These are phyloP conservation scores for Morella rubra DNA, from an alignment of 306 rosid genomes.

Conservation along the genomic window DNA sequence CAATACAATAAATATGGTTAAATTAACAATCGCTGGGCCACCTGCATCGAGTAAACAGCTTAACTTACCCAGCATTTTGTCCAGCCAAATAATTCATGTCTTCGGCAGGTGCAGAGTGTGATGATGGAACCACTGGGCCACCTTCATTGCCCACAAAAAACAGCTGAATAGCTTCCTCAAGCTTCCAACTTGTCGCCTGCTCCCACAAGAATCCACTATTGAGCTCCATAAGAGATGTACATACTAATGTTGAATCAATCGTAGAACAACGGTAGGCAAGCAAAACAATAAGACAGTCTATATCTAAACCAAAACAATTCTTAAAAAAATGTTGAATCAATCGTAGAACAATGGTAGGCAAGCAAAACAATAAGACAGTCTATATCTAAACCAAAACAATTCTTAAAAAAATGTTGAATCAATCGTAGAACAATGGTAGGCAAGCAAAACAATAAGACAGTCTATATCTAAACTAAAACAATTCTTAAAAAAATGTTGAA, in stretches of 20 bases:
- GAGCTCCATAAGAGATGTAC: background rate
- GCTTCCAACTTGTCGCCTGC: slow-evolving; percentile 95
- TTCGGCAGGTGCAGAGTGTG: slow-evolving; percentile 42
- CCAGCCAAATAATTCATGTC: slow-evolving; percentile 41
- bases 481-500: no score
- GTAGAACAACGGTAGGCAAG: background rate
- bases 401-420: no score
- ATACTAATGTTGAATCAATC: background rate
- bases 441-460: background rate
- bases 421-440: background rate
- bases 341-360: background rate
- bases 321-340: no score
- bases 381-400: no score
- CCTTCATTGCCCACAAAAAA: slow-evolving; percentile 71
- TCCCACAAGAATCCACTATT: slow-evolving; percentile 18
- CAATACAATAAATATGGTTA: slow-evolving; percentile 7
- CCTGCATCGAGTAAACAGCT: background rate
- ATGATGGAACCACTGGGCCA: slow-evolving; percentile 35
- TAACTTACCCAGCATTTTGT: slow-evolving; percentile 42
- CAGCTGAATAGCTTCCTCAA: slow-evolving; percentile 95
- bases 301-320: no score
- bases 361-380: background rate
- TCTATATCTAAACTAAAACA: no score
- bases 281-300: no score
- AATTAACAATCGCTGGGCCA: background rate